Evolutionary conservation across 1,284 basidiomycete genomes (phyloP).

Genomic region (Schizophyllum amplum): DNA sequence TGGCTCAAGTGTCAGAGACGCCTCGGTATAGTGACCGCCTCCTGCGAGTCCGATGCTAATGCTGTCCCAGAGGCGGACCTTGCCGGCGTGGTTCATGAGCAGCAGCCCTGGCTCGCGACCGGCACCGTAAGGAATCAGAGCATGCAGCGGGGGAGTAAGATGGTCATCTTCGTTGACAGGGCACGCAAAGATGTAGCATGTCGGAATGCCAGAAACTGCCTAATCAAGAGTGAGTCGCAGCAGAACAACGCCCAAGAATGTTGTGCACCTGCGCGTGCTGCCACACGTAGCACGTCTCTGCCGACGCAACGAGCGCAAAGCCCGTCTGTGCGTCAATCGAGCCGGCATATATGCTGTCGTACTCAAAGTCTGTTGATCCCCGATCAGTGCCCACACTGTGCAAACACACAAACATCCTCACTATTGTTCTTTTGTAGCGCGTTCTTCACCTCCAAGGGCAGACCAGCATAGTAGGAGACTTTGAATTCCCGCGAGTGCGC

Average conservation of each 20-base stretch:
- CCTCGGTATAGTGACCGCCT: slow-evolving; percentile 56
- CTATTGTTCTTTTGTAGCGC: slow-evolving; percentile 58
- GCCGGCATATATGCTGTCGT: slow-evolving; percentile 53
- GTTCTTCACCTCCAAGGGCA: slow-evolving; percentile 69
- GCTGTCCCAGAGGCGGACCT: slow-evolving; percentile 72
- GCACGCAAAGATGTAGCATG: slow-evolving; percentile 76
- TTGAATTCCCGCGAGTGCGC: slow-evolving; percentile 66
- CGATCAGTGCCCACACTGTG: slow-evolving; percentile 6
- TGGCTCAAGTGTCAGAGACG: slow-evolving; percentile 40
- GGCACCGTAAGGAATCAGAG: slow-evolving; percentile 59
- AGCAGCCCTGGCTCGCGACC: slow-evolving; percentile 73
- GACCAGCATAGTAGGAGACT: slow-evolving; percentile 58
- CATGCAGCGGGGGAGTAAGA: slow-evolving; percentile 50
- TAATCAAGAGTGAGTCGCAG: slow-evolving; percentile 15
- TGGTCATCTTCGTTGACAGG: slow-evolving; percentile 36
- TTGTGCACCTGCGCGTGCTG: slow-evolving; percentile 56
- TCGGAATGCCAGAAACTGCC: slow-evolving; percentile 59
- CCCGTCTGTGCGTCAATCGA: slow-evolving; percentile 63
- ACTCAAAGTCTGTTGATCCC: slow-evolving; percentile 48
- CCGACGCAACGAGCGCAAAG: slow-evolving; percentile 65
- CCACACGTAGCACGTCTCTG: slow-evolving; percentile 75
- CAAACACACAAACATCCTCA: slow-evolving; percentile 14
- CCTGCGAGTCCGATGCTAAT: slow-evolving; percentile 75
- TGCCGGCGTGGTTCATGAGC: slow-evolving; percentile 54
- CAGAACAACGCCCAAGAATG: background rate